Conservation (phyloP, 768 basidiomycete species). For the Leccinum rimulosum region DNA sequence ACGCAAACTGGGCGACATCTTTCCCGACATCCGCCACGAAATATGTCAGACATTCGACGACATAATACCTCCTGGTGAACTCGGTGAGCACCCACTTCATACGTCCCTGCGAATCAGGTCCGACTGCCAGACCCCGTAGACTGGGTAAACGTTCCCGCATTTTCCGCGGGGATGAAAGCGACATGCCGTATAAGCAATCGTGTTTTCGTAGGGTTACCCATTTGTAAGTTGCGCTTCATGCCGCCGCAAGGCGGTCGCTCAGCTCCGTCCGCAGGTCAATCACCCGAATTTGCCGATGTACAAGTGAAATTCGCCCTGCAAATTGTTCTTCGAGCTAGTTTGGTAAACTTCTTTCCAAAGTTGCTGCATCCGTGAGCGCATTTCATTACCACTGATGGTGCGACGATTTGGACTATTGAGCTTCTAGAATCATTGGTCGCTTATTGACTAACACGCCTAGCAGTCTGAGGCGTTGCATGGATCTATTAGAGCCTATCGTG, state of each 20-base stretch:
- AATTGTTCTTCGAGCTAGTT: slow-evolving; percentile 30
- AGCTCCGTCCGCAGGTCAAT: slow-evolving; percentile 30
- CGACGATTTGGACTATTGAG: slow-evolving; percentile 13
- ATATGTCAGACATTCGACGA: slow-evolving; percentile 32
- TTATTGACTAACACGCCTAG: slow-evolving; percentile 33
- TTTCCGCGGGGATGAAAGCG: slow-evolving; percentile 29
- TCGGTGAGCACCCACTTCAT: slow-evolving; percentile 16
- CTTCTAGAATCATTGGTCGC: slow-evolving; percentile 31
- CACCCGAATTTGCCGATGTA: slow-evolving; percentile 35
- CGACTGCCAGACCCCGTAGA: slow-evolving; percentile 16
- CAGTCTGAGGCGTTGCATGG: slow-evolving; percentile 30
- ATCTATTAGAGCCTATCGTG: slow-evolving; percentile 30
- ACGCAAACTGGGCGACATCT: slow-evolving; percentile 32
- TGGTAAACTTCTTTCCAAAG: slow-evolving; percentile 36
- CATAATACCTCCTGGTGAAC: slow-evolving; percentile 20
- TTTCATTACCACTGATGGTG: slow-evolving; percentile 4
- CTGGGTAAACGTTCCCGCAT: slow-evolving; percentile 30
- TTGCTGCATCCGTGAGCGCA: slow-evolving; percentile 33
- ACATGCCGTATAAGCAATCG: slow-evolving; percentile 40
- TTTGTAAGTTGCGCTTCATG: slow-evolving; percentile 30
- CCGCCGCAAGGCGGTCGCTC: slow-evolving; percentile 4
- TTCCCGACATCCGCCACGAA: slow-evolving; percentile 35
- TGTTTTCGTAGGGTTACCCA: slow-evolving; percentile 38
- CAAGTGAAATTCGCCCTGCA: slow-evolving; percentile 35
- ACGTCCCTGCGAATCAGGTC: slow-evolving; percentile 11